Percentiles rank a stretch among this genome's conserved stretches.
Conservation (phyloP, 345 rosid species). For the Eucalyptus marginata region DNA sequence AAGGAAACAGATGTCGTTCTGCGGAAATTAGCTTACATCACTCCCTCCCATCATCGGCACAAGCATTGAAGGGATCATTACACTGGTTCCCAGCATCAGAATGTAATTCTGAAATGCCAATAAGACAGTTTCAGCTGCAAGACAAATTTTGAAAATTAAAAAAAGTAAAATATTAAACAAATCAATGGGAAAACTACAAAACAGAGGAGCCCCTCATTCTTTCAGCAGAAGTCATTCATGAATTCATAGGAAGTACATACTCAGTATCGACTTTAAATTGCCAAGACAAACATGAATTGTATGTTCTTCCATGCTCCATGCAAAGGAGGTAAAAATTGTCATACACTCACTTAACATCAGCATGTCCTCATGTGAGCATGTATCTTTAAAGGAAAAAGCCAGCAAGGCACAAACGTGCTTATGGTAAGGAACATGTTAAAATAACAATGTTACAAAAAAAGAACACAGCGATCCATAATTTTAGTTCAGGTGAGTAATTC, state of each 20-base stretch:
- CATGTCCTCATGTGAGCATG: neutral
- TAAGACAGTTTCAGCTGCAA: conserved; percentile 69
- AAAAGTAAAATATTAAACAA: neutral
- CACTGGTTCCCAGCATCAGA: conserved; percentile 83
- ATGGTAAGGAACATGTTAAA: neutral
- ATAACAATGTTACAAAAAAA: neutral
- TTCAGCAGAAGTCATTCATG: neutral
- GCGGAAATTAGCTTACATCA: conserved; percentile 29
- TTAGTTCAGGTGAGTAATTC: neutral
- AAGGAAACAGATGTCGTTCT: neutral
- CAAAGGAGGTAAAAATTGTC: neutral
- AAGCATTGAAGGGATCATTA: conserved; percentile 63
- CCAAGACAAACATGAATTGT: neutral
- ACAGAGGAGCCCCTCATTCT: neutral
- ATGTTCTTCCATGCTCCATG: neutral
- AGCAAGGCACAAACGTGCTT: neutral
- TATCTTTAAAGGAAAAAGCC: neutral
- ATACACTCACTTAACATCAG: neutral
- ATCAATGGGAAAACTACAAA: neutral
- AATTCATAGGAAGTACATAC: neutral
- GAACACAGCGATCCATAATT: neutral
- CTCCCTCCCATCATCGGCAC: conserved; percentile 93
- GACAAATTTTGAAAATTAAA: neutral
- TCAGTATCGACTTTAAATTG: neutral
- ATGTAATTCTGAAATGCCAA: conserved; percentile 95